Percentiles rank a stretch among this genome's conserved stretches.
phyloP scores from a whole-genome alignment of 306 rosid genomes.

The Pterocarpus macrocarpus region DNA sequence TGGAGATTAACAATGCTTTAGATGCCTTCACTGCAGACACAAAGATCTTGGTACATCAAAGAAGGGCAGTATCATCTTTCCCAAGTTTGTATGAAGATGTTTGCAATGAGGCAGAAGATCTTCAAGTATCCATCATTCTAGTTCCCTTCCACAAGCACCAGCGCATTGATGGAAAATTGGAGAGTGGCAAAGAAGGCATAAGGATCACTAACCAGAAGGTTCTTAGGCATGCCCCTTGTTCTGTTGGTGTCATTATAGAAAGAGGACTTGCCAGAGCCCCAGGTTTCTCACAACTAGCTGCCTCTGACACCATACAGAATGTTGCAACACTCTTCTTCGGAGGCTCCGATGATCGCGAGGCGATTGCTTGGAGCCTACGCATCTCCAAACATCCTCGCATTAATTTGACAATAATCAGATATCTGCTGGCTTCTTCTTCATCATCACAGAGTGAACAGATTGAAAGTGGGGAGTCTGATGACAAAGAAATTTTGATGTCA shows the following conservation, averaged over 20 bases:
- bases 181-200: slow-evolving; percentile 82
- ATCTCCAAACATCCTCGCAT: slow-evolving; percentile 65
- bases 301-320: slow-evolving; percentile 59
- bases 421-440: slow-evolving; percentile 39
- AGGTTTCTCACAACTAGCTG: slow-evolving; percentile 66
- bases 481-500: slow-evolving; percentile 69
- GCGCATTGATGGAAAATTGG: slow-evolving; percentile 88
- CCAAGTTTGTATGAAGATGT: slow-evolving; percentile 76
- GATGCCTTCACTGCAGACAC: slow-evolving; percentile 74
- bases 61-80: slow-evolving; percentile 71
- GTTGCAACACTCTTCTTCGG: slow-evolving; percentile 85
- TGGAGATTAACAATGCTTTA: slow-evolving; percentile 72
- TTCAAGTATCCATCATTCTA: slow-evolving; percentile 65
- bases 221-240: slow-evolving; percentile 86
- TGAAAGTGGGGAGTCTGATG: slow-evolving; percentile 40
- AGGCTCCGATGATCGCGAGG: slow-evolving; percentile 89
- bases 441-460: slow-evolving; percentile 36
- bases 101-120: slow-evolving; percentile 80
- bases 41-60: slow-evolving; percentile 56
- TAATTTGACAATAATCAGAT: slow-evolving; percentile 76
- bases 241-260: slow-evolving; percentile 75
- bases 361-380: slow-evolving; percentile 82
- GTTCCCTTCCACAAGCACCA: slow-evolving; percentile 93
- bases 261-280: slow-evolving; percentile 62
- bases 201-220: slow-evolving; percentile 87